A percentile compares a stretch with the other conserved stretches of the same genome.
Conservation (phyloP, 192 early-diverging fungal species). For the Rhizophagus clarus region DNA sequence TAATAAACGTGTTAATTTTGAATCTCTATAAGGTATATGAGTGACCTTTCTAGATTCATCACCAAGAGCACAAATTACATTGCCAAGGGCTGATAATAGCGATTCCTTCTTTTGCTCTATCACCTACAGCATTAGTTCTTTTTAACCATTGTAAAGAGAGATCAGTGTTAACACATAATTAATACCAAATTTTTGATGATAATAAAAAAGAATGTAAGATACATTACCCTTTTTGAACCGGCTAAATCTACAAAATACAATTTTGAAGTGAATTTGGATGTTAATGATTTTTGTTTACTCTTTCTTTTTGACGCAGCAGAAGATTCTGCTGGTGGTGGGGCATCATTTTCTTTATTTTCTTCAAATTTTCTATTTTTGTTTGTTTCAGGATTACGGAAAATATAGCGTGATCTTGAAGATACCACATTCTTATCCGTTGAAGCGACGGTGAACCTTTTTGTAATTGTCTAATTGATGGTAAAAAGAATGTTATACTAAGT, state of each 20-base stretch:
- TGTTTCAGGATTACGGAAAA: conserved; percentile 89
- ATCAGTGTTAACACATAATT: conserved; percentile 24
- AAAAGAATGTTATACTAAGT: too few relatives aligned
- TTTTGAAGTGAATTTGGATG: conserved; percentile 71
- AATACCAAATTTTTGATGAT: too few relatives aligned
- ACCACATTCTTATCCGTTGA: conserved; percentile 95
- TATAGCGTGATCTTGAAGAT: conserved; percentile 94
- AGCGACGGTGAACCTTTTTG: conserved; percentile 70
- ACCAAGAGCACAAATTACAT: conserved; percentile 94
- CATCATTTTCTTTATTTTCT: conserved; percentile 26
- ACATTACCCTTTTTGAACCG: conserved; percentile 79
- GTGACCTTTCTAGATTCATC: conserved; percentile 64
- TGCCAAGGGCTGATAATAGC: conserved; percentile 93
- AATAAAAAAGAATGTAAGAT: background rate
- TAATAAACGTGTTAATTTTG: conserved; percentile 95
- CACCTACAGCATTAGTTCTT: conserved; percentile 87
- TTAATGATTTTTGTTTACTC: conserved; percentile 26
- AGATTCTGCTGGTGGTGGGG: conserved; percentile 20
- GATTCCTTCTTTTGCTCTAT: conserved; percentile 94
- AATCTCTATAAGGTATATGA: conserved; percentile 96
- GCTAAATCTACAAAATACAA: conserved; percentile 99
- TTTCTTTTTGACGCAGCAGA: conserved; percentile 25
- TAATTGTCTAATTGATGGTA: conserved; percentile 46
- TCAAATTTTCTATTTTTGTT: conserved; percentile 49
- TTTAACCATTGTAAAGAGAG: conserved; percentile 80